Evolutionary conservation across 108 stramenopile genomes (phyloP).

Genomic region (Stephanodiscus minutulus): DNA sequence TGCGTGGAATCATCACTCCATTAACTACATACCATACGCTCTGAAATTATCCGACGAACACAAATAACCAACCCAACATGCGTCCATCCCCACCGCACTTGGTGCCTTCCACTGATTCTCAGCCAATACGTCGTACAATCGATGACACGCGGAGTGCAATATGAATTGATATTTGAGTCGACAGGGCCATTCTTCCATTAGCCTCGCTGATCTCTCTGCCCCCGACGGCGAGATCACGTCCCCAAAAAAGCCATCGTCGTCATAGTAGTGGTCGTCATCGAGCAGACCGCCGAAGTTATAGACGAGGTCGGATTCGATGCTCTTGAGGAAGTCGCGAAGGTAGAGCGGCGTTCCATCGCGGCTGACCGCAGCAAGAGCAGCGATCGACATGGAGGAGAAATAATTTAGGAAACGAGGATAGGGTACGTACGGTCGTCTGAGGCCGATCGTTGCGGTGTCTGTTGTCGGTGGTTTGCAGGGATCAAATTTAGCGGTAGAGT

Average conservation of each 20-base stretch:
- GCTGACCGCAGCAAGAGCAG: slow-evolving; percentile 36
- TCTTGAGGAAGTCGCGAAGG: slow-evolving; percentile 21
- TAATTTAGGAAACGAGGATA: no score
- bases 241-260: slow-evolving; percentile 23
- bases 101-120: slow-evolving; percentile 37
- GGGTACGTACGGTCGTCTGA: no score
- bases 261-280: slow-evolving; percentile 11
- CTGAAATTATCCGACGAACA: slow-evolving; percentile 32
- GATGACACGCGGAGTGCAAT: slow-evolving; percentile 31
- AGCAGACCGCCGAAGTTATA: slow-evolving; percentile 3
- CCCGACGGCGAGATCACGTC: background rate
- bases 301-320: slow-evolving; percentile 14
- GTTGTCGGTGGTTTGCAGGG: no score
- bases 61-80: slow-evolving; percentile 43
- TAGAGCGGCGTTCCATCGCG: slow-evolving; percentile 38
- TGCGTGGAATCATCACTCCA: background rate
- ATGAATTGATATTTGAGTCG: slow-evolving; percentile 33
- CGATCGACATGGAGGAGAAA: slow-evolving; percentile 21
- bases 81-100: slow-evolving; percentile 29
- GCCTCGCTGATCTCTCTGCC: background rate
- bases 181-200: slow-evolving; percentile 36
- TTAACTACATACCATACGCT: slow-evolving; percentile 31
- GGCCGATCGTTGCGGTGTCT: no score
- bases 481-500: no score
- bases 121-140: slow-evolving; percentile 26